Evolutionary conservation across 768 basidiomycete genomes (phyloP).

Genomic region (Termitomyces sp.): DNA sequence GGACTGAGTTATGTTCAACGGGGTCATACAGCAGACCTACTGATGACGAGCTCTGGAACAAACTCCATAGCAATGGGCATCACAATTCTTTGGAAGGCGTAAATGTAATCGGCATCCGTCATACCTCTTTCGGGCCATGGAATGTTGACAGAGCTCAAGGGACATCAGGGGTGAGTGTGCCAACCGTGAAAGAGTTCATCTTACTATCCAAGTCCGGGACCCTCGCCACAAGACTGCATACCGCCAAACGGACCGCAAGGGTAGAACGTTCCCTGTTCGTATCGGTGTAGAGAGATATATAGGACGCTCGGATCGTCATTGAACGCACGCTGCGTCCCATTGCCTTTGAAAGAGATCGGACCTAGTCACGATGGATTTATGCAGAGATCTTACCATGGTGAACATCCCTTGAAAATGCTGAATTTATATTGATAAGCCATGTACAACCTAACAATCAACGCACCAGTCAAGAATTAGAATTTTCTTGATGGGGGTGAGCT

Average conservation of each 20-base stretch:
- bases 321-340: slow-evolving; percentile 96
- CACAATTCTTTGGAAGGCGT: slow-evolving; percentile 92
- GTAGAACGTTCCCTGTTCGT: slow-evolving; percentile 89
- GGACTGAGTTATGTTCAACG: not conserved
- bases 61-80: slow-evolving; percentile 99
- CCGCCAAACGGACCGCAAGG: slow-evolving; percentile 90
- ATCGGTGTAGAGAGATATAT: slow-evolving; percentile 94
- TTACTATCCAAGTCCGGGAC: slow-evolving; percentile 81
- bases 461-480: slow-evolving; percentile 96
- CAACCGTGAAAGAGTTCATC: slow-evolving; percentile 24
- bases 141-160: slow-evolving; percentile 83
- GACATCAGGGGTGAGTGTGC: slow-evolving; percentile 6
- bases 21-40: slow-evolving; percentile 43
- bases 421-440: not conserved
- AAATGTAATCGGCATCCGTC: slow-evolving; percentile 93
- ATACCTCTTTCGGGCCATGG: slow-evolving; percentile 90
- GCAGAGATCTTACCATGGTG: slow-evolving; percentile 61
- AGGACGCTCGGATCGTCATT: slow-evolving; percentile 89
- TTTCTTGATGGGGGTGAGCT: slow-evolving; percentile 64
- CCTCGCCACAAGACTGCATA: slow-evolving; percentile 82
- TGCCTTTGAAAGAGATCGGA: slow-evolving; percentile 52
- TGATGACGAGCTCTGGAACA: slow-evolving; percentile 92
- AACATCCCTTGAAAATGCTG: slow-evolving; percentile 57
- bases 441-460: slow-evolving; percentile 23
- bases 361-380: not conserved